Evolutionary conservation across 192 early-diverging fungal genomes (phyloP).

Genomic region (Geranomyces michiganensis): DNA sequence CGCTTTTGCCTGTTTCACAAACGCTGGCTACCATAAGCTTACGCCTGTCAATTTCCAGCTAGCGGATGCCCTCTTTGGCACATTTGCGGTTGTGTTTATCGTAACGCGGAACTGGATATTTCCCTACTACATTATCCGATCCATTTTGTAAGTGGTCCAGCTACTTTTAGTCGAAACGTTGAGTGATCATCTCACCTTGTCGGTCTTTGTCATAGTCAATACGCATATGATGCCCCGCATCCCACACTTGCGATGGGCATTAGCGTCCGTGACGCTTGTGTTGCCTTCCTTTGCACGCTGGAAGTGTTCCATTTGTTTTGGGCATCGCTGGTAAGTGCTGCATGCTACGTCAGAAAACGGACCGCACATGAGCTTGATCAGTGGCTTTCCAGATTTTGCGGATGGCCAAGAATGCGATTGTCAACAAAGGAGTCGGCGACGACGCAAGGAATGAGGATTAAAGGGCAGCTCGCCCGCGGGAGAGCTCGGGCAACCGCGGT

Average conservation of each 20-base stretch:
- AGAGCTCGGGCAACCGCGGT: too few species aligned
- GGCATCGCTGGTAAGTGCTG: conserved; percentile 34
- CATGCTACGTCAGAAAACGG: not conserved
- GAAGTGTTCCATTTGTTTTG: conserved; percentile 43
- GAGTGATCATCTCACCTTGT: not conserved
- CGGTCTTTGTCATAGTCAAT: conserved; percentile 12
- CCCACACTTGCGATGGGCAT: not conserved
- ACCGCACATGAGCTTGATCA: not conserved
- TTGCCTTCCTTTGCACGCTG: conserved; percentile 25
- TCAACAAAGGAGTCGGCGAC: conserved; percentile 46
- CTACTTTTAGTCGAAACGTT: not conserved
- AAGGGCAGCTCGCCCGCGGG: too few species aligned
- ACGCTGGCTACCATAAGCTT: not conserved
- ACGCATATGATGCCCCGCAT: conserved; percentile 16
- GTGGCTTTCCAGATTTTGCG: conserved; percentile 44
- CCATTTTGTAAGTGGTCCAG: conserved; percentile 32
- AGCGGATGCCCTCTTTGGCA: conserved; percentile 40
- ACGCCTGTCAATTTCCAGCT: conserved; percentile 2
- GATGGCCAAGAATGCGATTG: conserved; percentile 46
- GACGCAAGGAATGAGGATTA: conserved; percentile 55
- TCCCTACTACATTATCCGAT: conserved; percentile 37
- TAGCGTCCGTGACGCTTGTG: conserved; percentile 12
- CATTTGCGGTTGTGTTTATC: conserved; percentile 42
- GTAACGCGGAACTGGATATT: conserved; percentile 36
- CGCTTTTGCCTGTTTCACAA: not conserved